These are phyloP conservation scores for Microcyclosporella mali DNA, from an alignment of 2,329 filamentous ascomycete species.

Conservation along the genomic window DNA sequence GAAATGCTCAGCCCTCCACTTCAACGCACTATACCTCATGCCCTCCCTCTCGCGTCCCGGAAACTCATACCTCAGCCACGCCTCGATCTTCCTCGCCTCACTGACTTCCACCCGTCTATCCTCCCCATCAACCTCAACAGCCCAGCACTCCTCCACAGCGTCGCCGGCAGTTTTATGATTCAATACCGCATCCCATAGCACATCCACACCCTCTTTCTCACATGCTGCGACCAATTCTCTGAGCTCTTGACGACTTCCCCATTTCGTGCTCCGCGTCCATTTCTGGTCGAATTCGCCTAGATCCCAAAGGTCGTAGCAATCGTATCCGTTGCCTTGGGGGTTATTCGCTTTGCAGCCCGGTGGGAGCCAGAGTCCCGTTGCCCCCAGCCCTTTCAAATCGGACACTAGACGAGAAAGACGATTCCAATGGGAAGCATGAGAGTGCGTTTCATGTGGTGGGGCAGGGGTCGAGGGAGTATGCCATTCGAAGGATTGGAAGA, in stretches of 20 bases:
- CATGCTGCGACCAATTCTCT: slow-evolving; percentile 44
- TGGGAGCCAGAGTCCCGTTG: slow-evolving; percentile 61
- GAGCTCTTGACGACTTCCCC: slow-evolving; percentile 60
- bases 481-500: slow-evolving; percentile 70
- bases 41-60: slow-evolving; percentile 45
- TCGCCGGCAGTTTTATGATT: slow-evolving; percentile 69
- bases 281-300: slow-evolving; percentile 70
- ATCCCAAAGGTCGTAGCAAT: slow-evolving; percentile 58
- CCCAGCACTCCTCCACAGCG: slow-evolving; percentile 55
- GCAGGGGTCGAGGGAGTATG: slow-evolving; percentile 50
- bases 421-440: slow-evolving; percentile 41
- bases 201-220: slow-evolving; percentile 41
- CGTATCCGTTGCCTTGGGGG: slow-evolving; percentile 59
- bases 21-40: slow-evolving; percentile 54
- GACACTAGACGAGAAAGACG: slow-evolving; percentile 25
- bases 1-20: slow-evolving; percentile 64
- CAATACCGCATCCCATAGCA: slow-evolving; percentile 65
- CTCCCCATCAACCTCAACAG: slow-evolving; percentile 55
- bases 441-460: slow-evolving; percentile 27
- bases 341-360: slow-evolving; percentile 64
- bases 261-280: slow-evolving; percentile 57
- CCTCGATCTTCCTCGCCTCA: slow-evolving; percentile 56
- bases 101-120: slow-evolving; percentile 46
- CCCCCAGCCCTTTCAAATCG: slow-evolving; percentile 44
- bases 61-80: slow-evolving; percentile 64